Base-by-base conservation (phyloP, 1,284 basidiomycete genomes). In the Xerocomus nothofagi region DNA sequence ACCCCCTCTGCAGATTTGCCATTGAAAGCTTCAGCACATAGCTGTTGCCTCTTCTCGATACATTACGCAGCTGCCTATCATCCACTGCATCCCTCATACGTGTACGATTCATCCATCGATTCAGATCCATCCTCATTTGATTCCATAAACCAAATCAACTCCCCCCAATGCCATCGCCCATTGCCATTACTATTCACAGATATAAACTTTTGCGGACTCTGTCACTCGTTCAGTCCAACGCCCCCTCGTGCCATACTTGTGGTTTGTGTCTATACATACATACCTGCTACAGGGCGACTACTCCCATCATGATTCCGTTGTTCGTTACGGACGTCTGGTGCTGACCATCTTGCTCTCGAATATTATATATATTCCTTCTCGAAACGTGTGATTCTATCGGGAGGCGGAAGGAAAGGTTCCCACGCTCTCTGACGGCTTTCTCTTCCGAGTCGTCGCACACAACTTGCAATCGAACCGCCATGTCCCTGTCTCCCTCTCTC, bases 401-500 rank as follows among this genome's bases (percentile, higher is more conserved):
- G 30, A 27, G 15, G 23, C 17, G 26, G n/a, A 4, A n/a, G 4
- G 6, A 11, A 14, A 44, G 0, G 8, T 62, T 69, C 57, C 34
- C 63, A 65, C 65, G 57, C 36, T 36, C 20, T 33, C 38, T 36
- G 27, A 45, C 18, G 32, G 15, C 23, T 40, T 31, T 27, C 27
- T 3, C 8, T 29, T 26, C 6, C 20, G 7, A 24, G 3, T 24
- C 9, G 24, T 34, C 29, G 27, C 37, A 43, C 37, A 39, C 36
- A 42, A 5, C 27, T 52, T 48, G 33, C 42, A 45, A 50, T 44
- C 44, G 50, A 67, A 71, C 59, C 46, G 74, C 77, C 73, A 71
- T 79, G 67, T 75, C 76, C 73, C 50, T 75, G 79, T 63, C 75
- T 20, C 67, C 79, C n/a, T 71, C 77, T 20, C 66, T 85, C 49